Evolutionary conservation across 2,329 filamentous ascomycete species (phyloP).

Genomic region (Botryotinia calthae): DNA sequence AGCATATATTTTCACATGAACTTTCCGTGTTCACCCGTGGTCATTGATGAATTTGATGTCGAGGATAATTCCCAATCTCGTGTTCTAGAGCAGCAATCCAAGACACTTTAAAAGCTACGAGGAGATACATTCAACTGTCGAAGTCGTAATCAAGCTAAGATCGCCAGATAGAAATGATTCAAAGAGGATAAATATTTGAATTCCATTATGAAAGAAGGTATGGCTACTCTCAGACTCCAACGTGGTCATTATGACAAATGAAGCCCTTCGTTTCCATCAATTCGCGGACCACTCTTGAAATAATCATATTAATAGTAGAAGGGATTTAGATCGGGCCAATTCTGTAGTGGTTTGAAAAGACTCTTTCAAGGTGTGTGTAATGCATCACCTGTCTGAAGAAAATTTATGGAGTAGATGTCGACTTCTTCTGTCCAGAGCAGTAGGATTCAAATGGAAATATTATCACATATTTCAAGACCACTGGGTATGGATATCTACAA

Average conservation of each 20-base stretch:
- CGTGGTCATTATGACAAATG: not conserved
- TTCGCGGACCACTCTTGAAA: not conserved
- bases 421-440: too few relatives aligned
- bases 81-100: not conserved
- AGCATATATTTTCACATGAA: conserved; percentile 43
- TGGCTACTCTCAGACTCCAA: not conserved
- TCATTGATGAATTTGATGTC: not conserved
- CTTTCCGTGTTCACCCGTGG: conserved; percentile 46
- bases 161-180: not conserved
- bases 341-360: not conserved
- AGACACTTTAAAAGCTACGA: not conserved
- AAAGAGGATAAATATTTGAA: not conserved
- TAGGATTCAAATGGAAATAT: not conserved
- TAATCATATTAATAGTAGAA: not conserved
- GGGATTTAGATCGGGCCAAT: not conserved
- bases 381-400: not conserved
- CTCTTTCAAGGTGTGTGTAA: not conserved
- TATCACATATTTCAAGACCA: conserved; percentile 30
- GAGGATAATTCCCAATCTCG: not conserved
- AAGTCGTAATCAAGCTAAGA: not conserved
- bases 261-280: not conserved
- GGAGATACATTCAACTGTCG: not conserved
- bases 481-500: conserved; percentile 68
- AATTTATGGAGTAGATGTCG: not conserved
- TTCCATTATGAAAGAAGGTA: not conserved